These are phyloP conservation scores for Sporothrix mexicana DNA, from an alignment of 2,329 filamentous ascomycete genomes.

Conservation along the genomic window DNA sequence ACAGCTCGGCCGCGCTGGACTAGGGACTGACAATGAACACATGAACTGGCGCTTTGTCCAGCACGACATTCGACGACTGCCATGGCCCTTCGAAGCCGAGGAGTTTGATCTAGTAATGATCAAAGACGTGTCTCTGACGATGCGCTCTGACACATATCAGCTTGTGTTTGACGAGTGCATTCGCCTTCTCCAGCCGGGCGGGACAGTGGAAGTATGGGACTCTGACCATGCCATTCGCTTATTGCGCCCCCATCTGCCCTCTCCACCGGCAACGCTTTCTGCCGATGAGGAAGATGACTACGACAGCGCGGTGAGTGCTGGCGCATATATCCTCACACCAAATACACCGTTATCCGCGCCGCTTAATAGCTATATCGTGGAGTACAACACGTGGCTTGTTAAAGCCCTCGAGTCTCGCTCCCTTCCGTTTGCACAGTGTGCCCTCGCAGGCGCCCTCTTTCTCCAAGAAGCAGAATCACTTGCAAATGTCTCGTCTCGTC, in stretches of 20 bases:
- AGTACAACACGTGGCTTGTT: conserved; percentile 83
- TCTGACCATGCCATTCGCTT: conserved; percentile 84
- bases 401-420: conserved; percentile 75
- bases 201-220: conserved; percentile 87
- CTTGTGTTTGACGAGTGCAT: conserved; percentile 71
- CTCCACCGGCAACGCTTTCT: conserved; percentile 33
- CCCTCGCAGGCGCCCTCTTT: conserved; percentile 74
- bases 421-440: conserved; percentile 77
- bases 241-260: conserved; percentile 75
- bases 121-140: conserved; percentile 76
- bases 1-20: background rate
- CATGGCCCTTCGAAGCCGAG: conserved; percentile 77
- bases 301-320: conserved; percentile 69
- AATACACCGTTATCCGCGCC: conserved; percentile 82
- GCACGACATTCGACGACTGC: conserved; percentile 77
- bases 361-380: conserved; percentile 79
- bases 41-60: conserved; percentile 90
- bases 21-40: conserved; percentile 58
- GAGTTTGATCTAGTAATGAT: conserved; percentile 89
- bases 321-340: conserved; percentile 80
- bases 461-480: conserved; percentile 79
- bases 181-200: conserved; percentile 77
- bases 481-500: conserved; percentile 70
- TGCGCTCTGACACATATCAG: conserved; percentile 65
- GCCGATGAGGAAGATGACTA: conserved; percentile 62